Base-by-base conservation (phyloP, 2,329 filamentous ascomycete species). In the Claviceps paspali region DNA sequence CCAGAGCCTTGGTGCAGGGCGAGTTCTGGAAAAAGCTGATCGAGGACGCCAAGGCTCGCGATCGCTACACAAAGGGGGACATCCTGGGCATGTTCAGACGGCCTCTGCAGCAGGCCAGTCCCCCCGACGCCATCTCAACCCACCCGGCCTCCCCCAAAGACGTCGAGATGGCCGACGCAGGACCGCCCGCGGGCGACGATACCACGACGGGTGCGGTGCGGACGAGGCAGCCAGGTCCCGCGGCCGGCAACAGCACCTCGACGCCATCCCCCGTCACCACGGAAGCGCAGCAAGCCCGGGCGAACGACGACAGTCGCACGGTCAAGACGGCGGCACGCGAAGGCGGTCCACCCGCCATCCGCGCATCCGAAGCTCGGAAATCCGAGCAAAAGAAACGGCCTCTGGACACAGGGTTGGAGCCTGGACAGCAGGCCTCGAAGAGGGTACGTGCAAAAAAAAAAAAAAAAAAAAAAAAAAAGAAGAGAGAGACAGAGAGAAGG, bases 1-100 rank as follows among this genome's bases (percentile, higher is more conserved):
- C 91, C 0, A 71, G 80, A 40, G 85, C 87, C 24, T 68, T 98
- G 36, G 67, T 80, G 18, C 82, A 92, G 52, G 91, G 91, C 42
- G 76, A 91, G 52, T 95, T 85, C 59, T 98, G 92, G 91, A 76
- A 72, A 43, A 79, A 79, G 45, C 68, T 98, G 30, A 84, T 98
- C 37, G 71, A 81, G 24, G 82, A 98, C 59, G 82, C 91, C 5
- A 76, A 76, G 49, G 56, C 61, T 15, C 74, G 91, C 51, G 71
- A 82, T 43, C 65, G 79, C 8, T 94, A 91, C 55, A 94, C 83
- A 0, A 68, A 73, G 29, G 87, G 72, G 5, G 62, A 75, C 40
- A 59, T 76, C 33, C 38, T 73, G 36, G 53, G 55, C 14, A 56
- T 70, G 54, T 62, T 76, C 22, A 58, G 60, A 22, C 63, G 52